Percentiles rank a stretch among this genome's conserved stretches.
phyloP scores from a whole-genome alignment of 768 basidiomycete species.

The Trametes cinnabarina region DNA sequence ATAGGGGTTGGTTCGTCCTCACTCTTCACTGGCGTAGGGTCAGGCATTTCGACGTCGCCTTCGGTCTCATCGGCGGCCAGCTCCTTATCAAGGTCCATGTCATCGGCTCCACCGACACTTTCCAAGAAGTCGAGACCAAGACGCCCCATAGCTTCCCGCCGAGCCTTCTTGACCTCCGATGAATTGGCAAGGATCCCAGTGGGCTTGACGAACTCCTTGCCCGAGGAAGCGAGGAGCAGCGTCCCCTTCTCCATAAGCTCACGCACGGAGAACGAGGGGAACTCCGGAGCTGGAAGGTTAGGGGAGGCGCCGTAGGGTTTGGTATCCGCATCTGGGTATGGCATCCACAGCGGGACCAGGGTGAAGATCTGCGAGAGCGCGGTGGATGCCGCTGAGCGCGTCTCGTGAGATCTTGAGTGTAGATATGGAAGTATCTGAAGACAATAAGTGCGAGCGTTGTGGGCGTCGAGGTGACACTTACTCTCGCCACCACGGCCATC shows the following conservation, averaged over 20 bases:
- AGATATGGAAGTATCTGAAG: slow-evolving; percentile 84
- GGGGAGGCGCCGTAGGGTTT: slow-evolving; percentile 29
- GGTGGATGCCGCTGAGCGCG: slow-evolving; percentile 83
- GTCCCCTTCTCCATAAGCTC: slow-evolving; percentile 74
- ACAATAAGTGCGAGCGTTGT: neutral
- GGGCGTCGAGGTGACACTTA: slow-evolving; percentile 35
- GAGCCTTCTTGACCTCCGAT: slow-evolving; percentile 81
- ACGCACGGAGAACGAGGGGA: slow-evolving; percentile 72
- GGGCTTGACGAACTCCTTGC: slow-evolving; percentile 85
- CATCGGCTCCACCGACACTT: slow-evolving; percentile 63
- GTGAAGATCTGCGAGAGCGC: slow-evolving; percentile 87
- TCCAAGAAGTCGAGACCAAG: slow-evolving; percentile 87
- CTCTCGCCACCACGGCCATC: slow-evolving; percentile 86
- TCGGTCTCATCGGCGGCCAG: slow-evolving; percentile 58
- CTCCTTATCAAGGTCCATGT: slow-evolving; percentile 85
- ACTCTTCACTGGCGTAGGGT: slow-evolving; percentile 29
- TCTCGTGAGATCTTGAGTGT: slow-evolving; percentile 90
- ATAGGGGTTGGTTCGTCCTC: slow-evolving; percentile 37
- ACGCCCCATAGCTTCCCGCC: slow-evolving; percentile 85
- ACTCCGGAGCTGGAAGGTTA: slow-evolving; percentile 48
- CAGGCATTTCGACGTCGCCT: slow-evolving; percentile 38
- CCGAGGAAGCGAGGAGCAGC: slow-evolving; percentile 86
- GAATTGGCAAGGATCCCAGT: slow-evolving; percentile 68
- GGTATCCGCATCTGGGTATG: slow-evolving; percentile 37
- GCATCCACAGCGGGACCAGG: slow-evolving; percentile 78